These are phyloP conservation scores for Diaporthe sp. DNA, from an alignment of 2,329 filamentous ascomycete genomes.

Conservation along the genomic window DNA sequence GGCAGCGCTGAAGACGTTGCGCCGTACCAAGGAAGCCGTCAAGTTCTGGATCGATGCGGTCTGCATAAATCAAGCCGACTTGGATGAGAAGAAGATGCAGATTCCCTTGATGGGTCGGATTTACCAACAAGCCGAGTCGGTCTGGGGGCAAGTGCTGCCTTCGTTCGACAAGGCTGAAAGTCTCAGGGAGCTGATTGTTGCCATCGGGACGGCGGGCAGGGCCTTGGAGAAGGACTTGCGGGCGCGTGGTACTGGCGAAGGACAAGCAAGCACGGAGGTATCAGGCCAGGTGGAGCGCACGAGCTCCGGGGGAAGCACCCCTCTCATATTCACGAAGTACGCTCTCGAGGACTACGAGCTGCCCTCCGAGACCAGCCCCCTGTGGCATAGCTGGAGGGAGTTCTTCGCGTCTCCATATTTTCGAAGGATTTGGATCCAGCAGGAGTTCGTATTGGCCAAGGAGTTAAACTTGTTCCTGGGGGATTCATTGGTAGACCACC, in stretches of 20 bases:
- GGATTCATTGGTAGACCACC: background rate
- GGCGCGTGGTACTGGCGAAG: background rate
- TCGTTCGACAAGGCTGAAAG: background rate
- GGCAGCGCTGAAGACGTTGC: background rate
- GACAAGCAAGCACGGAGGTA: background rate
- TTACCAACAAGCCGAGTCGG: background rate
- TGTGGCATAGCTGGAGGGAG: background rate
- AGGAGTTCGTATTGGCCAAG: background rate
- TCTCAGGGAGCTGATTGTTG: background rate
- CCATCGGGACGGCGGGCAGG: background rate
- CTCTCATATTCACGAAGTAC: background rate
- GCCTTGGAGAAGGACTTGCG: background rate
- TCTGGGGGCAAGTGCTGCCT: background rate
- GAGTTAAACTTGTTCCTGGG: background rate
- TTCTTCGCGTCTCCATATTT: background rate
- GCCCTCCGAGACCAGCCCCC: background rate
- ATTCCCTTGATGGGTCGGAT: background rate
- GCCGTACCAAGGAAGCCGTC: background rate
- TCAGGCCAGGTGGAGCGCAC: background rate
- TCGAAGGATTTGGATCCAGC: background rate
- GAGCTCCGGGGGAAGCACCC: background rate
- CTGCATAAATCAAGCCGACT: slow-evolving; percentile 2
- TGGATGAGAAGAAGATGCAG: slow-evolving; percentile 5
- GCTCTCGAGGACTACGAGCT: background rate
- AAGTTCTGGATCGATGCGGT: background rate